Evolutionary conservation across 139 green algal species (phyloP), one percentile per base, ranked within the genome.

Genomic region (Chlamydomonas applanata): DNA sequence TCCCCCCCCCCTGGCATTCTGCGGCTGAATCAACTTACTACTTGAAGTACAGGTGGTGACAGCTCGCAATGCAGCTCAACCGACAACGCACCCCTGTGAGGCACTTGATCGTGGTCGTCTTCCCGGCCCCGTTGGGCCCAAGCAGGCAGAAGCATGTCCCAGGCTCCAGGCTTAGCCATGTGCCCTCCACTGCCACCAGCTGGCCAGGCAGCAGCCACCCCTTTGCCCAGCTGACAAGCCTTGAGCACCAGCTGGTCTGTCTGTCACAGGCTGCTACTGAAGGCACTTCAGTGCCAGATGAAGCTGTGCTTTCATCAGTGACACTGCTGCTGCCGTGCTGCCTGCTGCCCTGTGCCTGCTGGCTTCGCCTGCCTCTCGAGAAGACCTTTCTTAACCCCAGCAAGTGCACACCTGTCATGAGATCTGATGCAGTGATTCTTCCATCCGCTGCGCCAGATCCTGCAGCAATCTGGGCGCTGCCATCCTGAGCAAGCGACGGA

Each of bases 81-180:
- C 33, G 4, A 71, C 30, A 29, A 52, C 79, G 65, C 84, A 76
- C 89, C 79, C 74, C 91, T 24, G 81, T 91, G 20, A 96, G 81
- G 75, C 86, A 90, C 78, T 94, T 94, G 81, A 96, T 92, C 52
- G 86, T 94, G 11, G 91, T 96, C 1, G 91, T 93, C 84, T 96
- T 96, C 63, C 92, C 91, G 0, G 89, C 88, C 0, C 90, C 91
- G 65, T 95, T 95, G 71, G 92, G 91, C 1, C 91, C 91, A 73
- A 95, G 82, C 71, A 96, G 71, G 75, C 89, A 94, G 72, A 96
- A 94, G 57, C 93, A 84, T 66, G 88, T 60, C 2, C 83, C 83
- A 3, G 84, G 62, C 24, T 85, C 69, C 27, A 97, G 90, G 27
- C 59, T 75, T 34, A 96, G 86, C 91, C 92, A 96, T 20, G 57